A percentile compares a stretch with the other conserved stretches of the same genome.
phyloP scores from a whole-genome alignment of 345 rosid genomes.

The Ailanthus altissimus region DNA sequence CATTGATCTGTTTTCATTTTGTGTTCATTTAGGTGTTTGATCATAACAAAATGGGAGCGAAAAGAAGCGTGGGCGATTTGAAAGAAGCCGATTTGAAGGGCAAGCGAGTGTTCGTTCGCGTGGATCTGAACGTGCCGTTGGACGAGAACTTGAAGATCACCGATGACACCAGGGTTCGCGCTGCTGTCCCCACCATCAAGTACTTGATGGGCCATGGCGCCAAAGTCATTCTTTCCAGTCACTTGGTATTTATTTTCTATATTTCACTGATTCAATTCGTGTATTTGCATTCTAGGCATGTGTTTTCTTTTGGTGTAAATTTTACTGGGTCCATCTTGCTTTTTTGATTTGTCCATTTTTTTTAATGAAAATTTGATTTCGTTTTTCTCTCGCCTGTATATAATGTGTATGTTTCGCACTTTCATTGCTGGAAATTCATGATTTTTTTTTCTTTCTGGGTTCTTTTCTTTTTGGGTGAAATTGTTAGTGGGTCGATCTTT shows the following conservation, averaged over 20 bases:
- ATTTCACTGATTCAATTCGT: neutral
- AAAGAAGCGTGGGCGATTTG: slow-evolving; percentile 54
- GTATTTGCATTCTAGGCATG: neutral
- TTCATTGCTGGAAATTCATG: too few species aligned
- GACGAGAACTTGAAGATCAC: slow-evolving; percentile 51
- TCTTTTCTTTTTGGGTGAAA: neutral
- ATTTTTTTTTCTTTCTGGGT: neutral
- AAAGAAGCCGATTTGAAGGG: slow-evolving; percentile 63
- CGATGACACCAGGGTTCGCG: slow-evolving; percentile 54
- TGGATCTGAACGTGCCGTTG: slow-evolving; percentile 62
- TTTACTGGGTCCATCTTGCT: neutral
- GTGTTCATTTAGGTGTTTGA: neutral
- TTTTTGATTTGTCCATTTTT: neutral
- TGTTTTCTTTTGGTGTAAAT: neutral
- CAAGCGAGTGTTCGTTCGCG: slow-evolving; percentile 65
- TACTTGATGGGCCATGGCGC: slow-evolving; percentile 46
- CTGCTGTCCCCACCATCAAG: slow-evolving; percentile 63
- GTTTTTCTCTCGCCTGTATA: neutral
- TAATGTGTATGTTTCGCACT: neutral
- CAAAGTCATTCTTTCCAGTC: slow-evolving; percentile 47
- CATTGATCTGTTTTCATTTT: neutral
- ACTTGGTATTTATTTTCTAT: slow-evolving; percentile 35
- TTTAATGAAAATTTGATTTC: neutral
- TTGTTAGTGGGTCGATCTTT: neutral
- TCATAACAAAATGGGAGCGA: slow-evolving; percentile 36